Evolutionary conservation across 306 rosid species (phyloP), one percentile per base, ranked within the genome.

Genomic region (Elaeagnus macrophylla): DNA sequence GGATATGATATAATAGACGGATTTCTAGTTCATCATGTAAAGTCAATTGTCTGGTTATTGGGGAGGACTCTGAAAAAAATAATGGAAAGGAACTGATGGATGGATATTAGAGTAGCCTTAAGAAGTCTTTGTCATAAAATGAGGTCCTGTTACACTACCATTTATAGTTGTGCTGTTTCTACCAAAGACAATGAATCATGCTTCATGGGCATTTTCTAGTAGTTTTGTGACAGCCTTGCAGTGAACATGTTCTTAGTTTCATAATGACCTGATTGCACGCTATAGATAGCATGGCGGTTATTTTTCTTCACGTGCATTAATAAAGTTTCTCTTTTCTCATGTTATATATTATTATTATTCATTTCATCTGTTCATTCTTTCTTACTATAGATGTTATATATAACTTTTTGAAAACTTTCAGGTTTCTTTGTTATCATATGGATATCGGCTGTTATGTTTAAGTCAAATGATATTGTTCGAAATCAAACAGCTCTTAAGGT

Each of bases 401-500:
- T 25, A 20, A 25, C 32, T n/a, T 54, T 6, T 45, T 51, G 62
- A 41, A 20, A 59, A 76, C 68, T 66, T 82, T 75, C 83, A 84
- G 96, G 95, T 60, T 87, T 87, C 74, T 80, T 93, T 72, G 74
- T 82, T 48, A 81, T 86, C 50, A 75, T 87, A 62, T 79, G 96
- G 83, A 66, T 87, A 65, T 79, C 94, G 37, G 96, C 85, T 75
- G 82, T 93, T 67, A 79, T 93, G 99, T 79, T 70, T 60, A 84
- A 83, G 73, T 84, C 99, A 13, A 93, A 82, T 64, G 95, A 93
- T 72, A 65, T 88, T 60, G 83, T 93, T 25, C 78, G 77, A 76
- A 82, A 80, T 75, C 99, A 93, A 81, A 93, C 96, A 44, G 81
- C 96, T 72, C 71, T 93, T 50, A 93, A 87, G 96, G 99, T 93